Base-by-base conservation (phyloP, 768 basidiomycete species). In the Boletellus ananas region DNA sequence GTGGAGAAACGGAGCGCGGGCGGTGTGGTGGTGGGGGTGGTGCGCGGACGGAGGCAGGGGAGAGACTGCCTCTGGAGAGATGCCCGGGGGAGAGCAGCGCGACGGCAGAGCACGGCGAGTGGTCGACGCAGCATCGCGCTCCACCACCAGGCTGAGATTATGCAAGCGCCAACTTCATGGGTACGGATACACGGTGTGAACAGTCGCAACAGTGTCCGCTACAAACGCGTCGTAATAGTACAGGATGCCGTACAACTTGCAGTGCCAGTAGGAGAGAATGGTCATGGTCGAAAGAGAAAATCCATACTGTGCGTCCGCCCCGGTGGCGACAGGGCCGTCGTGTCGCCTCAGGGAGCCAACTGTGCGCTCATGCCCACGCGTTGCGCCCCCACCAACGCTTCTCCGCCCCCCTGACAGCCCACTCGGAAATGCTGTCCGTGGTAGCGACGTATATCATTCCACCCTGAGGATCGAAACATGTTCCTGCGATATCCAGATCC, bases 391-490 rank as follows among this genome's bases (percentile, higher is more conserved):
- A 89, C 85, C 85, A 90, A 44, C 79, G 72, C 73, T 85, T 87
- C 55, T 84, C 84, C 13, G 81, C 79, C 5, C 84, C 85, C 18
- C 79, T 73, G 45, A 94, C 73, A 38, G 77, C 73, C 87, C 88
- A 94, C 64, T 93, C 90, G 7, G 82, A 84, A 21, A 94, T 72
- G 34, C 82, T 81, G 51, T 72, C 65, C 51, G 78, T 77, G 47
- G 80, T 79, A 18, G 83, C 88, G 13, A 81, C 83, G 60, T 90
- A 90, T 27, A 90, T 60, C 63, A 74, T 79, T 53, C 76, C 74
- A 2, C 88, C 88, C 6, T 67, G 68, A 16, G 85, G 86, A 63
- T 89, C 87, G 56, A 89, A 90, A 53, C 83, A 87, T 34, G 79
- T 72, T 12, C 88, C 88, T 3, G 87, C 85, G 43, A 90, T 67